Evolutionary conservation across 352 stramenopile genomes (phyloP).

Genomic region (Phytophthora chlamydospora): DNA sequence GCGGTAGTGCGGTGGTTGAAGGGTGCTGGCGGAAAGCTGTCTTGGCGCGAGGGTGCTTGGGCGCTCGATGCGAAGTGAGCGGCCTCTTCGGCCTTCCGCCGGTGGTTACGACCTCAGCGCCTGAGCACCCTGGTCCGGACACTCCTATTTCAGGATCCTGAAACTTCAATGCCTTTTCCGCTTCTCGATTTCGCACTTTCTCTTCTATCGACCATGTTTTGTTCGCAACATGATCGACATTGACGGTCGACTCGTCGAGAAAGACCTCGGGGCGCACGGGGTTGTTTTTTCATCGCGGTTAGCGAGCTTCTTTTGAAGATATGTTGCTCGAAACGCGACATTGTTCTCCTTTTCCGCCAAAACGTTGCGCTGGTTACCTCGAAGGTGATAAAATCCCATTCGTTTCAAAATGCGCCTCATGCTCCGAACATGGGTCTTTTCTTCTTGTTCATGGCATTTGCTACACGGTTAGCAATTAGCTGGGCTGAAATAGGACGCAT

Average conservation of each 20-base stretch:
- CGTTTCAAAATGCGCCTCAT: slow-evolving; percentile 5
- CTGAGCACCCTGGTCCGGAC: too few species aligned
- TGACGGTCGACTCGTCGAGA: slow-evolving; percentile 28
- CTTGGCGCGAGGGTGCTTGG: too few species aligned
- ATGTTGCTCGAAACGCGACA: slow-evolving; percentile 8
- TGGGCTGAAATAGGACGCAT: slow-evolving; percentile 14
- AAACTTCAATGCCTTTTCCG: background rate
- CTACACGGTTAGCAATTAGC: slow-evolving; percentile 9
- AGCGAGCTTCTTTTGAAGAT: slow-evolving; percentile 11
- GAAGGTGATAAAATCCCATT: slow-evolving; percentile 12
- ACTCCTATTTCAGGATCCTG: too few species aligned
- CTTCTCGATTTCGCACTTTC: slow-evolving; percentile 17
- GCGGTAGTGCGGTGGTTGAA: too few species aligned
- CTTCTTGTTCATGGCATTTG: slow-evolving; percentile 8
- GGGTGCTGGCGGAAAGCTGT: too few species aligned
- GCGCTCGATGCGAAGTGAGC: too few species aligned
- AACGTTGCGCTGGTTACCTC: slow-evolving; percentile 9
- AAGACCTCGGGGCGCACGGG: slow-evolving; percentile 21
- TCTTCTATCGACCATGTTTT: slow-evolving; percentile 14
- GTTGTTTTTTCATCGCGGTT: slow-evolving; percentile 19
- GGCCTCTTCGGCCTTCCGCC: too few species aligned
- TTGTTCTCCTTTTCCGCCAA: slow-evolving; percentile 15
- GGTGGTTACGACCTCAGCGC: too few species aligned
- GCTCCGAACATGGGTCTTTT: background rate
- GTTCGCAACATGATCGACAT: slow-evolving; percentile 8